Evolutionary conservation across 2,329 filamentous ascomycete genomes (phyloP).

Genomic region (Nemania sp.): DNA sequence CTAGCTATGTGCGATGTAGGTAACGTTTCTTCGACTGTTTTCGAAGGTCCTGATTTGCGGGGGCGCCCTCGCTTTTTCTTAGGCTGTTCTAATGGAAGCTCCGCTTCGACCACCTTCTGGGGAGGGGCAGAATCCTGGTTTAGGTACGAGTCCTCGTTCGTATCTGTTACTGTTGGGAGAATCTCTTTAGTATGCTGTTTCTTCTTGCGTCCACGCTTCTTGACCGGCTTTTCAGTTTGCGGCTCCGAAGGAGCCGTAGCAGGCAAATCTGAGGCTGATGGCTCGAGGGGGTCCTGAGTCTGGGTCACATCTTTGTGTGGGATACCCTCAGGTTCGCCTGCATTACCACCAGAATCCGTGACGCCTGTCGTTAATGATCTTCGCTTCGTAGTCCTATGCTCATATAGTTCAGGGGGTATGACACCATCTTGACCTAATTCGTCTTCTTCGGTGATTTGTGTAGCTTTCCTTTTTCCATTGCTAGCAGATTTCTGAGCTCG

Average conservation of each 20-base stretch:
- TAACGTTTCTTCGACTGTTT: slow-evolving; percentile 6
- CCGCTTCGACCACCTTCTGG: slow-evolving; percentile 19
- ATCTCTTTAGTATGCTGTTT: slow-evolving; percentile 34
- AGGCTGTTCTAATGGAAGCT: slow-evolving; percentile 30
- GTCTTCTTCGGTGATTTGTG: slow-evolving; percentile 33
- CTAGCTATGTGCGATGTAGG: slow-evolving; percentile 5
- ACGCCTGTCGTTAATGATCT: slow-evolving; percentile 15
- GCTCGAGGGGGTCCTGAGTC: slow-evolving; percentile 1
- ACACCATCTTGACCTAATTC: slow-evolving; percentile 35
- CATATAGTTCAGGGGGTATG: slow-evolving; percentile 26
- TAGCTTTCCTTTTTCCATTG: slow-evolving; percentile 33
- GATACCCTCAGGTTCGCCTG: background rate
- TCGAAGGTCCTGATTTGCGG: slow-evolving; percentile 36
- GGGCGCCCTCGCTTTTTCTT: slow-evolving; percentile 42
- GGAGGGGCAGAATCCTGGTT: slow-evolving; percentile 1
- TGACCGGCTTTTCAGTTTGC: slow-evolving; percentile 27
- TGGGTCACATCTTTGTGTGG: background rate
- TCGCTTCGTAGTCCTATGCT: slow-evolving; percentile 30
- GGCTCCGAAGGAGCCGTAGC: slow-evolving; percentile 20
- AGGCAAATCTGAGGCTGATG: background rate
- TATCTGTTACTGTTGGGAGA: slow-evolving; percentile 1
- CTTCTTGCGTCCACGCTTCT: slow-evolving; percentile 42
- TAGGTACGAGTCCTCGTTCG: slow-evolving; percentile 8
- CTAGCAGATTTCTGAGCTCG: slow-evolving; percentile 10
- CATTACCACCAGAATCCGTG: slow-evolving; percentile 7